Conservation (phyloP, 495 filamentous ascomycete species). For the Talaromyces borbonicus region DNA sequence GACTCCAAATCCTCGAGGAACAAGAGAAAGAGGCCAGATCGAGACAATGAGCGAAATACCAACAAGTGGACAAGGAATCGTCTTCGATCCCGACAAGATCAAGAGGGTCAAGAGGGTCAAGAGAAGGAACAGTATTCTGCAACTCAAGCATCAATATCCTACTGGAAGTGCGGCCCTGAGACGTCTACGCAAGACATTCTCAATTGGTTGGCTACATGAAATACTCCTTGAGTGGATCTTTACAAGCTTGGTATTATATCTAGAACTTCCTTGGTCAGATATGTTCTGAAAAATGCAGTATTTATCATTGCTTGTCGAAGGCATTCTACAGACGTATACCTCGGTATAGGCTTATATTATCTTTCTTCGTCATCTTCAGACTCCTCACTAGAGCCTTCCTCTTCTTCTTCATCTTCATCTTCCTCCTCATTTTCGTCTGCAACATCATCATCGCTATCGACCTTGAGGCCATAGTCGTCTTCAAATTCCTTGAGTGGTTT, state of each 20-base stretch:
- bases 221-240: neutral
- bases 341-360: neutral
- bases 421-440: slow-evolving; percentile 57
- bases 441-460: slow-evolving; percentile 55
- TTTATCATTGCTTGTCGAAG: too few relatives aligned
- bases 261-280: too few relatives aligned
- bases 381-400: slow-evolving; percentile 23
- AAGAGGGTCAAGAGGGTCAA: neutral
- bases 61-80: neutral
- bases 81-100: neutral
- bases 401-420: slow-evolving; percentile 41
- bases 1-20: neutral
- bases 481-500: slow-evolving; percentile 72
- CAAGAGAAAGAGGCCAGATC: neutral
- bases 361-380: slow-evolving; percentile 10
- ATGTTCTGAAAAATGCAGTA: too few relatives aligned
- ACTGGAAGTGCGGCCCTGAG: neutral
- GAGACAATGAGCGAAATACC: neutral
- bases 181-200: slow-evolving; percentile 1
- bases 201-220: neutral
- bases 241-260: too few relatives aligned
- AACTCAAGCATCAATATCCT: neutral
- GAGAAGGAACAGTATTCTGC: neutral
- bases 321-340: neutral
- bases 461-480: slow-evolving; percentile 81